Evolutionary conservation across 495 filamentous ascomycete species (phyloP).

Genomic region (Achaetomiella virescens): DNA sequence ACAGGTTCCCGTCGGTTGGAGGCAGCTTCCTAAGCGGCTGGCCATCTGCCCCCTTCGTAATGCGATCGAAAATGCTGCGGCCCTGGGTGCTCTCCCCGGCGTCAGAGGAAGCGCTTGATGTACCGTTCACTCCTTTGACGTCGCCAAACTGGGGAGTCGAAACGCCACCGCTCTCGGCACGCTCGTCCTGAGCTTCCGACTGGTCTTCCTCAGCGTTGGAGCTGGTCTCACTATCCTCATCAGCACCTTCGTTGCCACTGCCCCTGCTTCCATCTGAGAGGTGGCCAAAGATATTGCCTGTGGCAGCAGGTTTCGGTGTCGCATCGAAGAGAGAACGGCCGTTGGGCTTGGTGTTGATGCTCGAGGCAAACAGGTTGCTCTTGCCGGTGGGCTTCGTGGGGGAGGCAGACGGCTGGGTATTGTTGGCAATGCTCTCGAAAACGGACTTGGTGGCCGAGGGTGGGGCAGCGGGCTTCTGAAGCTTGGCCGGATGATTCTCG

Average conservation of each 20-base stretch:
- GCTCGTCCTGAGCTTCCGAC: conserved; percentile 35
- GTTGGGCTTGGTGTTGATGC: conserved; percentile 11
- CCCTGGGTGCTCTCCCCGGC: conserved; percentile 33
- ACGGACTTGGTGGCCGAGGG: conserved; percentile 40
- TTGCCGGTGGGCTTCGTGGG: conserved; percentile 25
- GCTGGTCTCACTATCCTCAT: conserved; percentile 44
- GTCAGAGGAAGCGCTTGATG: conserved; percentile 30
- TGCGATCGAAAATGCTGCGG: conserved; percentile 55
- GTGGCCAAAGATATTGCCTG: conserved; percentile 56
- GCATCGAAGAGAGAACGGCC: conserved; percentile 27
- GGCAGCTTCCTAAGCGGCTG: conserved; percentile 39
- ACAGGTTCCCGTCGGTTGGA: conserved; percentile 21
- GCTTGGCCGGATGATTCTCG: conserved; percentile 55
- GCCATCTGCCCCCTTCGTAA: conserved; percentile 43
- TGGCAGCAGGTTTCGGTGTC: conserved; percentile 16
- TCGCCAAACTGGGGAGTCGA: conserved; percentile 30
- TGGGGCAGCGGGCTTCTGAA: conserved; percentile 44
- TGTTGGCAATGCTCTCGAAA: conserved; percentile 43
- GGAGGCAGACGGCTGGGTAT: conserved; percentile 11
- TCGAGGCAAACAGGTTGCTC: conserved; percentile 24
- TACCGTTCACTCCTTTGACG: conserved; percentile 16
- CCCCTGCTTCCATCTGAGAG: conserved; percentile 49
- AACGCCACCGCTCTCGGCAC: conserved; percentile 29
- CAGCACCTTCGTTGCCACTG: conserved; percentile 38
- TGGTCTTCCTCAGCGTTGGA: conserved; percentile 39